phyloP scores from a whole-genome alignment of 495 filamentous ascomycete species.

The Xylaria grammica region DNA sequence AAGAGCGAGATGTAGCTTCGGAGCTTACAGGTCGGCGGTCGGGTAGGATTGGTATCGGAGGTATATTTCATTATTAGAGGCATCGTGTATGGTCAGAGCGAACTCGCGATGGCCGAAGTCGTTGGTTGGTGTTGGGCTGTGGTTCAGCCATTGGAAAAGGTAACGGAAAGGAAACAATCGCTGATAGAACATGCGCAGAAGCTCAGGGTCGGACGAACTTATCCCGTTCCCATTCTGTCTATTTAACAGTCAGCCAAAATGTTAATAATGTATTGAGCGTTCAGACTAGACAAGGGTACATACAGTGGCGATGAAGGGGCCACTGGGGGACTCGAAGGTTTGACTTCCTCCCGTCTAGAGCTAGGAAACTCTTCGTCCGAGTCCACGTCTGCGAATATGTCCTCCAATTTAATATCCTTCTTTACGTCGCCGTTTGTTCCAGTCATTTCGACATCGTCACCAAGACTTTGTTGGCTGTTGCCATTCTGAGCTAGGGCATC shows the following conservation, averaged over 20 bases:
- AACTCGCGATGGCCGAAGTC: constrained; percentile 96
- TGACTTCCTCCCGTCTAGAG: constrained; percentile 39
- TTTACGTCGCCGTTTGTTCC: constrained; percentile 29
- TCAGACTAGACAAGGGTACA: constrained; percentile 4
- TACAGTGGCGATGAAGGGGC: constrained; percentile 42
- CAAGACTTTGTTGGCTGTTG: constrained; percentile 7
- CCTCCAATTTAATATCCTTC: constrained; percentile 73
- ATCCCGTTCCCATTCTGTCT: constrained; percentile 28
- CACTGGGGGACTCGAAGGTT: constrained; percentile 37
- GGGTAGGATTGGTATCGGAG: constrained; percentile 90
- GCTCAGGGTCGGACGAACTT: constrained; percentile 70
- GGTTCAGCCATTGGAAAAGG: constrained; percentile 98
- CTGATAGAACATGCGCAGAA: constrained; percentile 92
- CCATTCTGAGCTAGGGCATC: constrained; percentile 11
- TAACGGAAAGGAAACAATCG: constrained; percentile 94
- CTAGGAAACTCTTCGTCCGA: constrained; percentile 78
- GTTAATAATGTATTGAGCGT: background rate
- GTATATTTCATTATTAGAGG: constrained; percentile 68
- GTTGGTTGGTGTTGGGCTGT: constrained; percentile 79
- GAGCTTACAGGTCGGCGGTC: constrained; percentile 78
- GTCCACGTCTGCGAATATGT: constrained; percentile 78
- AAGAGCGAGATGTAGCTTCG: constrained; percentile 6
- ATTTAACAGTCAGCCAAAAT: constrained; percentile 17
- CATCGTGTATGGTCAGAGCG: constrained; percentile 80
- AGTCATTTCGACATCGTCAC: constrained; percentile 17